Base-by-base conservation (phyloP, 1,284 basidiomycete species). In the Ceratobasidium sp. region DNA sequence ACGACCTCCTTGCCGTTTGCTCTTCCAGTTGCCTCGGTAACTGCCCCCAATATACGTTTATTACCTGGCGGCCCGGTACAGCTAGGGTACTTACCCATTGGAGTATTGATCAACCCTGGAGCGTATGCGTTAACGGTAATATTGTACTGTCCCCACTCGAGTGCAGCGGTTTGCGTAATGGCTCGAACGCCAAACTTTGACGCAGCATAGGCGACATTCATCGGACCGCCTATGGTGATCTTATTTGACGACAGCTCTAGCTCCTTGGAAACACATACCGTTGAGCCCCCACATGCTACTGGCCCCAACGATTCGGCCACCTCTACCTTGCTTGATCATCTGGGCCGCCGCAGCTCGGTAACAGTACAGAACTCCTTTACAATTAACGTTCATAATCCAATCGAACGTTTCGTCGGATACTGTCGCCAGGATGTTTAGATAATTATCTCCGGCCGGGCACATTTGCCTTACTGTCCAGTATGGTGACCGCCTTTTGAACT, bases 291-390 rank as follows among this genome's bases (percentile, higher is more conserved):
- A 22, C 32, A 50, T 29, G 25, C 60, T 65, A 22, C 43, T 49
- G 15, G 64, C 45, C 27, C 79, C 80, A 27, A 83, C 76, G 3
- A 82, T 78, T 43, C 79, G 73, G 4, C 81, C 81, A 8, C 81
- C 79, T 2, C 72, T 42, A 13, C 74, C 79, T 73, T 80, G 79
- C 57, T 70, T 70, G 53, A 80, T 75, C 78, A 80, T 78, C 40
- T 77, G 76, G 3, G 55, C 50, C 13, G 78, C 80, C 3, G 79
- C 79, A n/a, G 78, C 76, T 70, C 80, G 79, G 56, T 81, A 80
- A 68, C 78, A 81, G 25, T 79, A 72, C 57, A 80, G 76, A 0
- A 77, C 75, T 31, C 80, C 79, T 40, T 75, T 75, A 35, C 77
- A 74, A 47, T 81, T 81, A 40, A 80, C 76, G 3, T 73, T 70